Percentiles rank a stretch among this genome's conserved stretches.
Conservation (phyloP, 768 basidiomycete species). For the Mycena sanguinolenta region DNA sequence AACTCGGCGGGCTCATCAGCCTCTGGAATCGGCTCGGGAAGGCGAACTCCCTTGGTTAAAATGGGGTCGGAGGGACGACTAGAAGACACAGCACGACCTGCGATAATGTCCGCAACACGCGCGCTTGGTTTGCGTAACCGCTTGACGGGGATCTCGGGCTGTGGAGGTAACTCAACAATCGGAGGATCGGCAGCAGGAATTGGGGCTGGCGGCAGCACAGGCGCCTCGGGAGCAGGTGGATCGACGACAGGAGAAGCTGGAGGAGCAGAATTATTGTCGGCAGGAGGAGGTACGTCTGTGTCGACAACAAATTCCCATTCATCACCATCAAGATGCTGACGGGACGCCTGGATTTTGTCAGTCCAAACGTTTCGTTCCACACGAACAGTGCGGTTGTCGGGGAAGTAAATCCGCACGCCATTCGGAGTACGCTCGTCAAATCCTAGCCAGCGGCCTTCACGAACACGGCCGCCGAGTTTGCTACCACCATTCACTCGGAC, state of each 20-base stretch:
- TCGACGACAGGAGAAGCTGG: background rate
- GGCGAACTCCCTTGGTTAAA: background rate
- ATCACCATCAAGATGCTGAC: constrained; percentile 17
- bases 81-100: constrained; percentile 27
- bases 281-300: constrained; percentile 23
- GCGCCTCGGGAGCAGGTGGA: background rate
- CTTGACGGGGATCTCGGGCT: constrained; percentile 11
- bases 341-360: constrained; percentile 15
- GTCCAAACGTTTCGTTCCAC: constrained; percentile 23
- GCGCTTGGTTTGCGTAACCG: constrained; percentile 36
- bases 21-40: background rate
- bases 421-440: constrained; percentile 22
- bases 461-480: constrained; percentile 20
- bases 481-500: background rate
- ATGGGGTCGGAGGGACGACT: constrained; percentile 7
- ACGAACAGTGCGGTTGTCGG: constrained; percentile 28
- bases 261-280: background rate
- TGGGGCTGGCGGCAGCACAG: background rate
- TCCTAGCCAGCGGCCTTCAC: constrained; percentile 23
- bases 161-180: too few relatives aligned
- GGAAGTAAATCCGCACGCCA: constrained; percentile 37
- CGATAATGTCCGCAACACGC: constrained; percentile 34
- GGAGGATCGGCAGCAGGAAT: background rate
- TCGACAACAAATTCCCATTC: constrained; percentile 17
- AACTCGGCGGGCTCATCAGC: background rate